phyloP scores from a whole-genome alignment of 2,329 filamentous ascomycete genomes.

The Dactylonectria estremocensis region DNA sequence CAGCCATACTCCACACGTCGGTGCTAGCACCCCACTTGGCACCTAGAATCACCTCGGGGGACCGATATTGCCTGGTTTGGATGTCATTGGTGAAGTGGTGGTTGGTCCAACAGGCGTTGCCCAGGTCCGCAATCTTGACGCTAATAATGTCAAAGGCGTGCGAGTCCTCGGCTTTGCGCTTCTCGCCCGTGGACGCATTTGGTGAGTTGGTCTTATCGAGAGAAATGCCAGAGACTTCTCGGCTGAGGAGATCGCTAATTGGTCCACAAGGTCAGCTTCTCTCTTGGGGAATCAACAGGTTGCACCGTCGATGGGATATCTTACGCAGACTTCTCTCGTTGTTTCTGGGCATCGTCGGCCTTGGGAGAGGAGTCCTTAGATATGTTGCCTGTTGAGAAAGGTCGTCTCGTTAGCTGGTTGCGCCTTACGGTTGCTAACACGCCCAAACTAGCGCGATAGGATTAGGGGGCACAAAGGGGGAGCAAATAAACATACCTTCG shows the following conservation, averaged over 20 bases:
- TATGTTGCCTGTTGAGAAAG: conserved; percentile 49
- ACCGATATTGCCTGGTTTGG: conserved; percentile 96
- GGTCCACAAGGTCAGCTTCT: conserved; percentile 27
- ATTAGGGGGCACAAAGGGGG: not conserved
- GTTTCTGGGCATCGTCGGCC: conserved; percentile 79
- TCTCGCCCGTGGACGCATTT: conserved; percentile 71
- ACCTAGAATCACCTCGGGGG: conserved; percentile 95
- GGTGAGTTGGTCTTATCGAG: conserved; percentile 79
- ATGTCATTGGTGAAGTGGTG: conserved; percentile 99
- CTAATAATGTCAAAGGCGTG: conserved; percentile 83
- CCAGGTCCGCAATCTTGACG: conserved; percentile 98
- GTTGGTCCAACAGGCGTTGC: conserved; percentile 98
- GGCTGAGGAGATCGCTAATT: conserved; percentile 85
- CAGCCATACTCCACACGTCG: conserved; percentile 99
- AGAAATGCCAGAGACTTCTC: conserved; percentile 95
- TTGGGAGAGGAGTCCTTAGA: conserved; percentile 64
- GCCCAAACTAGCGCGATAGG: not conserved
- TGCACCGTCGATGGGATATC: conserved; percentile 51
- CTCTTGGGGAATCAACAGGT: not conserved
- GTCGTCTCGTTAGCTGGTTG: conserved; percentile 29
- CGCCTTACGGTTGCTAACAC: not conserved
- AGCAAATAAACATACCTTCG: conserved; percentile 72
- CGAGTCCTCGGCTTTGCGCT: conserved; percentile 73
- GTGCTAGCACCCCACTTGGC: conserved; percentile 99
- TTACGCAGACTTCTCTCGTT: conserved; percentile 95